phyloP scores from a whole-genome alignment of 257 asterid genomes.

The Fraxinus excelsior region DNA sequence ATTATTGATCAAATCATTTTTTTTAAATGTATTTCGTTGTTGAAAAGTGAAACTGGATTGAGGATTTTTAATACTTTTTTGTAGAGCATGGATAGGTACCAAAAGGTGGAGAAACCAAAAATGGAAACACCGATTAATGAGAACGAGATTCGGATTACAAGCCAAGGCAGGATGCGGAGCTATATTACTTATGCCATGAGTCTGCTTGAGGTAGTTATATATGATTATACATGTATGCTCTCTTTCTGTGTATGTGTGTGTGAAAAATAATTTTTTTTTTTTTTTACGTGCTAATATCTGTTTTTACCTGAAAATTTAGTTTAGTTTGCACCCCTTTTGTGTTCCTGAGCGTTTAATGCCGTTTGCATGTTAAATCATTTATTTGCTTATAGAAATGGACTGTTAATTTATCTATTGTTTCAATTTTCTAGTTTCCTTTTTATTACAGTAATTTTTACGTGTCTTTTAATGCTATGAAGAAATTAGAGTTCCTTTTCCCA shows the following conservation, averaged over 20 bases:
- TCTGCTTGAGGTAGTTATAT: slow-evolving; percentile 43
- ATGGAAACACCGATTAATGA: slow-evolving; percentile 57
- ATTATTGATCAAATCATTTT: neutral
- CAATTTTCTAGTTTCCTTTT: neutral
- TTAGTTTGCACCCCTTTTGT: neutral
- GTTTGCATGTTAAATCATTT: neutral
- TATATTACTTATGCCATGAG: slow-evolving; percentile 67
- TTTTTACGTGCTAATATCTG: neutral
- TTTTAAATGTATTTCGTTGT: neutral
- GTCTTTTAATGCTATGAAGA: neutral
- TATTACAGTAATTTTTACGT: neutral
- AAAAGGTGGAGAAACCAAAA: slow-evolving; percentile 70
- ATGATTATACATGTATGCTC: neutral
- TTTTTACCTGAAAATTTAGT: neutral
- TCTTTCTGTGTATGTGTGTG: neutral
- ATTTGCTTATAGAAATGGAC: neutral
- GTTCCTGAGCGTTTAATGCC: neutral
- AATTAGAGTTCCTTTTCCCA: neutral
- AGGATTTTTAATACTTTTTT: neutral
- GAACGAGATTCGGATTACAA: slow-evolving; percentile 76
- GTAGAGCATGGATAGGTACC: slow-evolving; percentile 73
- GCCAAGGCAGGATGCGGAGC: slow-evolving; percentile 75
- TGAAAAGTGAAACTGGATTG: neutral
- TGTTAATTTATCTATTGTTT: neutral
- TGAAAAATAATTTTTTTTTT: neutral